These are phyloP conservation scores for Corrigiola litoralis DNA, from an alignment of 179 eudicot species.

Conservation along the genomic window DNA sequence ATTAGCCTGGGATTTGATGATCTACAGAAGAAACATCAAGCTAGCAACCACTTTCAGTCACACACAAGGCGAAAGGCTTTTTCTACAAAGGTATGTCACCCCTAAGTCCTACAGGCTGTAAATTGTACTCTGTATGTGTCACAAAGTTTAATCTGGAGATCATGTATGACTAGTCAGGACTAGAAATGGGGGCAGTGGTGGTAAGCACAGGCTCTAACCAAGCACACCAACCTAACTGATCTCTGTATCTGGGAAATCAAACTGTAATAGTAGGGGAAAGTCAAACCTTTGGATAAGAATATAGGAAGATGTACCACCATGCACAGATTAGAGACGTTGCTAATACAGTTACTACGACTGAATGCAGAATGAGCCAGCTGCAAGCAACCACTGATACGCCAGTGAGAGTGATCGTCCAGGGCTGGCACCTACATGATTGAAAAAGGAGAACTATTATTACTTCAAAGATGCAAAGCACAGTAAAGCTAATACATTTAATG, in stretches of 20 bases:
- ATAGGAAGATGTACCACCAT: constrained; percentile 99
- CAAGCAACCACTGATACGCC: constrained; percentile 49
- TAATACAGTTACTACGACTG: constrained; percentile 42
- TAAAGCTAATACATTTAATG: too few relatives aligned
- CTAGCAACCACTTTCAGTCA: background rate
- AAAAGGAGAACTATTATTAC: background rate
- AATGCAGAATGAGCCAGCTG: constrained; percentile 80
- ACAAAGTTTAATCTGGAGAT: too few relatives aligned
- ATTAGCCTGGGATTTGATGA: background rate
- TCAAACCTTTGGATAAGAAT: constrained; percentile 89
- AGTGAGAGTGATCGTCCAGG: constrained; percentile 80
- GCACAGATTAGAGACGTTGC: constrained; percentile 45
- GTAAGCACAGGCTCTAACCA: background rate
- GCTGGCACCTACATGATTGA: constrained; percentile 68
- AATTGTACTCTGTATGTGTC: too few relatives aligned
- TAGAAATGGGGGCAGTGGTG: background rate
- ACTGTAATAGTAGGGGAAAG: background rate
- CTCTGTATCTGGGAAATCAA: background rate
- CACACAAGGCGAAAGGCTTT: too few relatives aligned
- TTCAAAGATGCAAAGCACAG: too few relatives aligned
- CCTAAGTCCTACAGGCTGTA: too few relatives aligned
- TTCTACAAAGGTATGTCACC: too few relatives aligned
- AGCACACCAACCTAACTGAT: background rate
- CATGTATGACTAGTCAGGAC: background rate
- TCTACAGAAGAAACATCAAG: background rate